These are phyloP conservation scores for Colletotrichum euphorbiae DNA, from an alignment of 2,329 filamentous ascomycete genomes.

Conservation along the genomic window DNA sequence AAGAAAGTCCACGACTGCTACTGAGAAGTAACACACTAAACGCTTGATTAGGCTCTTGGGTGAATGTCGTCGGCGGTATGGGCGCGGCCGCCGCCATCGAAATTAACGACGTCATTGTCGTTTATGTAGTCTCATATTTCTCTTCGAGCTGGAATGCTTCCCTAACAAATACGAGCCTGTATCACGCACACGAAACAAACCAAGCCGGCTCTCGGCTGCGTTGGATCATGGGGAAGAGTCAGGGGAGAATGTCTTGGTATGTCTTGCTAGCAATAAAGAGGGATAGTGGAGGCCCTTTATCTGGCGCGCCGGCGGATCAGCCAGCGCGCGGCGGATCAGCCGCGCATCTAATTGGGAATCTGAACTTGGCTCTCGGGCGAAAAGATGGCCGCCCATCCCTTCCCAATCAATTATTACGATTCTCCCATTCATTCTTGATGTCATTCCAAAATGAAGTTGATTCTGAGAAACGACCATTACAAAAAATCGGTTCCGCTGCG, in stretches of 20 bases:
- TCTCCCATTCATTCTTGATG: no score
- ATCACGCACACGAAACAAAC: not conserved
- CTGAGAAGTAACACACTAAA: not conserved
- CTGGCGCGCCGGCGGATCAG: not conserved
- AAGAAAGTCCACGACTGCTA: not conserved
- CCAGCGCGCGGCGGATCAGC: not conserved
- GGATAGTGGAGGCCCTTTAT: not conserved
- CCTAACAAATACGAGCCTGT: not conserved
- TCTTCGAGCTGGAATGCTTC: constrained; percentile 11
- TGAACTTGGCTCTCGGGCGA: no score
- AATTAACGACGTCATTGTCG: constrained; percentile 14
- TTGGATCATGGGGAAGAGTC: not conserved
- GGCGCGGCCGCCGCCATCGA: not conserved
- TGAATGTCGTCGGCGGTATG: not conserved
- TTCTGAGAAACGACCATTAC: no score
- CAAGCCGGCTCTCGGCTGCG: not conserved
- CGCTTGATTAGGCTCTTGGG: not conserved
- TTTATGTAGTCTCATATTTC: not conserved
- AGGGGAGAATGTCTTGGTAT: constrained; percentile 7
- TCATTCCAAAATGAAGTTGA: no score
- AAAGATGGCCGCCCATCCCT: not conserved
- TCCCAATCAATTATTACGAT: no score
- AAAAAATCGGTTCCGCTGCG: not conserved
- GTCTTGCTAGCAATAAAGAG: not conserved
- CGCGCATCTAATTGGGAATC: no score